Evolutionary conservation across 2,329 filamentous ascomycete species (phyloP).

Genomic region (Arthrobotrys sinensis): DNA sequence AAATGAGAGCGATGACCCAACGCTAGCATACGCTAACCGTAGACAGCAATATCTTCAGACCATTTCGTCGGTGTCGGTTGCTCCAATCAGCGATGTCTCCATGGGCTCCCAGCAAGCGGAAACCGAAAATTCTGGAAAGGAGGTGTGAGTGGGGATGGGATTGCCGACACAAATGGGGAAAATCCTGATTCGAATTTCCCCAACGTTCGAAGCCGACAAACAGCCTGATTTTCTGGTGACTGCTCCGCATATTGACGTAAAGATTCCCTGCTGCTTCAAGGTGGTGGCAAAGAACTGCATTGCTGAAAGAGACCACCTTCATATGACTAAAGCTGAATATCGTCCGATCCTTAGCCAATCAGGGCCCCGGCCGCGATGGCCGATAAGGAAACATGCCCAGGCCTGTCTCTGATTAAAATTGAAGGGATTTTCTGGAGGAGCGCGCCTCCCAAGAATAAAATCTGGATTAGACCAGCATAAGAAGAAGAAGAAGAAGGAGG

Average conservation of each 20-base stretch:
- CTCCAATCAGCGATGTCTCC: conserved; percentile 53
- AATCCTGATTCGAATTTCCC: conserved; percentile 60
- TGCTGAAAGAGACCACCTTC: conserved; percentile 43
- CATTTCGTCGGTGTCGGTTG: conserved; percentile 56
- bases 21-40: conserved; percentile 32
- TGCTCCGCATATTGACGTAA: conserved; percentile 56
- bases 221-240: conserved; percentile 16
- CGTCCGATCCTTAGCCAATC: conserved; percentile 60
- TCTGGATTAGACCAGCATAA: conserved; percentile 33
- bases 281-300: conserved; percentile 47
- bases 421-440: conserved; percentile 62
- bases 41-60: conserved; percentile 55
- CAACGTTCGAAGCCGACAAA: conserved; percentile 31
- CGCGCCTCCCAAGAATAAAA: conserved; percentile 56
- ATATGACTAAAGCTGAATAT: conserved; percentile 56
- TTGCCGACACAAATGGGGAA: conserved; percentile 37
- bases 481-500: conserved; percentile 50
- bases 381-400: conserved; percentile 59
- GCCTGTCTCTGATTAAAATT: conserved; percentile 61
- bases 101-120: conserved; percentile 57
- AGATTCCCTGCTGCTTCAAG: conserved; percentile 28
- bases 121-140: conserved; percentile 61
- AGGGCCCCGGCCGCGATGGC: conserved; percentile 20
- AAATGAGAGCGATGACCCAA: conserved; percentile 45
- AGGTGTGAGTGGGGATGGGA: conserved; percentile 46